These are phyloP conservation scores for Thinopyrum obtusiflorum DNA, from an alignment of 202 grass and related monocot genomes.

Conservation along the genomic window DNA sequence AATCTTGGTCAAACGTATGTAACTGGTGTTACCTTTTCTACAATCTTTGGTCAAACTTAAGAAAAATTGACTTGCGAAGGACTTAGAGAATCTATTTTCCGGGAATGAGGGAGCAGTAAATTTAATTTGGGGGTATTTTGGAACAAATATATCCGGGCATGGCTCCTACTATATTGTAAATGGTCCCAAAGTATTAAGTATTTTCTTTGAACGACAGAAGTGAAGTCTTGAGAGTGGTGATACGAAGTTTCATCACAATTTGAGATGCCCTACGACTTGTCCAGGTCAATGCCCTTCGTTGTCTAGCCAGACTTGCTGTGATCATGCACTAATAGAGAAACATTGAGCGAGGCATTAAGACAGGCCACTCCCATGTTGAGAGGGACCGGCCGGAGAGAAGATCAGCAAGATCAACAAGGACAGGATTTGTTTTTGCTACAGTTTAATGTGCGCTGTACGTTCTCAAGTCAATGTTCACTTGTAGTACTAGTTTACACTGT, in stretches of 20 bases:
- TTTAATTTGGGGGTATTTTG: not conserved
- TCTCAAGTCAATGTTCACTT: not conserved
- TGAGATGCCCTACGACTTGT: not conserved
- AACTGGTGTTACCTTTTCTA: not conserved
- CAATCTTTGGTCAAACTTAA: not conserved
- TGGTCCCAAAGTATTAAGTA: too few species aligned
- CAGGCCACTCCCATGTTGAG: not conserved
- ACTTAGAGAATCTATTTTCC: too few species aligned
- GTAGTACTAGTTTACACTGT: not conserved
- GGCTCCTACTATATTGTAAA: not conserved
- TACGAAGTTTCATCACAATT: not conserved
- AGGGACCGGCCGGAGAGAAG: not conserved
- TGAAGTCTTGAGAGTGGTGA: not conserved
- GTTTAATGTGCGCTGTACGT: not conserved
- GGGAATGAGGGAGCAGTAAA: too few species aligned
- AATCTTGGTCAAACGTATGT: not conserved
- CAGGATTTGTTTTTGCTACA: too few species aligned
- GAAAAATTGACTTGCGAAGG: not conserved
- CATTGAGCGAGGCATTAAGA: not conserved
- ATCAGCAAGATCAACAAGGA: not conserved
- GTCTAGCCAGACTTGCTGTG: slow-evolving; percentile 25
- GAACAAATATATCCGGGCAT: not conserved
- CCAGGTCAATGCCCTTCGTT: slow-evolving; percentile 42
- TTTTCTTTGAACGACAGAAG: not conserved
- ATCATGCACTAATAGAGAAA: not conserved